These are phyloP conservation scores for Vaccinium macrocarpon DNA, from an alignment of 148 eudicot genomes.

Conservation along the genomic window DNA sequence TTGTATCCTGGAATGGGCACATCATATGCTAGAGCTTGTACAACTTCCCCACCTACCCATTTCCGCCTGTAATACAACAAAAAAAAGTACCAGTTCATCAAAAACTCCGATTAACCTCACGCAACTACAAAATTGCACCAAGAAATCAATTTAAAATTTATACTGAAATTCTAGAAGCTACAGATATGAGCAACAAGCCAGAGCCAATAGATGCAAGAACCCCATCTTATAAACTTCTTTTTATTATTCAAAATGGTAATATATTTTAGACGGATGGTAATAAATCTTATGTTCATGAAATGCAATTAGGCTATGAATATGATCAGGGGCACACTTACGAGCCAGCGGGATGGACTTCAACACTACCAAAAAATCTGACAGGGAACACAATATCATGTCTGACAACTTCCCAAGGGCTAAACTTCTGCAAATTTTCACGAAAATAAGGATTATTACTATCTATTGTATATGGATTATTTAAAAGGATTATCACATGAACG, in stretches of 20 bases:
- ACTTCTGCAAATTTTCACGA: constrained; percentile 55
- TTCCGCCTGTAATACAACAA: constrained; percentile 54
- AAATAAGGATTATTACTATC: constrained; percentile 14
- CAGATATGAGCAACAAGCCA: background rate
- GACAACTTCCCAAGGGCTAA: constrained; percentile 97
- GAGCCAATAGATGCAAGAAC: background rate
- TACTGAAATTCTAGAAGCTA: background rate
- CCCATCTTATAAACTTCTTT: background rate
- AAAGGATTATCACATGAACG: constrained; percentile 13
- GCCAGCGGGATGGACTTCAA: constrained; percentile 74
- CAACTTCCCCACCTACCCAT: constrained; percentile 89
- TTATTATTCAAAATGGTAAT: background rate
- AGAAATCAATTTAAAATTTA: background rate
- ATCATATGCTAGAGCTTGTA: constrained; percentile 95
- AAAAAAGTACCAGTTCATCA: constrained; percentile 4
- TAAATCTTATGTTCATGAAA: background rate
- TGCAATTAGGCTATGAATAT: background rate
- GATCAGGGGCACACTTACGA: constrained; percentile 51
- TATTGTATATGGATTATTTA: background rate
- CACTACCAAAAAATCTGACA: constrained; percentile 87
- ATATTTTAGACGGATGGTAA: background rate
- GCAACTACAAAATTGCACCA: background rate
- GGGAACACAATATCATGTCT: constrained; percentile 92
- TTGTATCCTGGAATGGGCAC: constrained; percentile 98
- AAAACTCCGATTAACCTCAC: constrained; percentile 1